phyloP scores from a whole-genome alignment of 169 alveolate species.

The Eimeria praecox region DNA sequence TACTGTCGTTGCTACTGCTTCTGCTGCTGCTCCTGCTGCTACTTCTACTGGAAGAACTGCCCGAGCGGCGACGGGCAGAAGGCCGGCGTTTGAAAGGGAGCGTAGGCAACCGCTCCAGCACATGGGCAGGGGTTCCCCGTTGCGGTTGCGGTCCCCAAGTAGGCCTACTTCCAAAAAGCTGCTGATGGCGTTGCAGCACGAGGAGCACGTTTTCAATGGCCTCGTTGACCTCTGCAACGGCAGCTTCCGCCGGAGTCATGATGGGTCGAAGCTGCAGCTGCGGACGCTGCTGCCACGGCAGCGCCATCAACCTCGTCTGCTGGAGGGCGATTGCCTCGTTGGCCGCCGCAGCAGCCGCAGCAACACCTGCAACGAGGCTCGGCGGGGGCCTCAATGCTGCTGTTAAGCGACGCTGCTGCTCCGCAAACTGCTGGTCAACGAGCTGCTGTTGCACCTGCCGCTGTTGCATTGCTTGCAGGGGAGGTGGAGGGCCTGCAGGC shows the following conservation, averaged over 20 bases:
- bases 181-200: conserved; percentile 43
- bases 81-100: conserved; percentile 43
- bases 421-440: neutral
- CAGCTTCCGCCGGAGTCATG: neutral
- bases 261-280: neutral
- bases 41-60: neutral
- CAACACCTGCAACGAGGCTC: neutral
- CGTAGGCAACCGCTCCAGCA: conserved; percentile 43
- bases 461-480: neutral
- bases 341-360: conserved; percentile 6
- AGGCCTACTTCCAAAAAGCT: neutral
- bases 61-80: neutral
- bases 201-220: conserved; percentile 1
- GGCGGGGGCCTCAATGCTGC: neutral
- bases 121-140: conserved; percentile 51
- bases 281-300: neutral
- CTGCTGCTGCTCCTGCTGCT: neutral
- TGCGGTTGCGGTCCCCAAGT: neutral
- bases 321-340: neutral
- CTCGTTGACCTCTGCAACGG: neutral
- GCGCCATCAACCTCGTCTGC: neutral
- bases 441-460: neutral
- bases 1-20: neutral
- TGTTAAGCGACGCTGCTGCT: neutral
- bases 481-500: neutral